Conservation (phyloP, 2,329 filamentous ascomycete species). For the Cercospora brassicicola region DNA sequence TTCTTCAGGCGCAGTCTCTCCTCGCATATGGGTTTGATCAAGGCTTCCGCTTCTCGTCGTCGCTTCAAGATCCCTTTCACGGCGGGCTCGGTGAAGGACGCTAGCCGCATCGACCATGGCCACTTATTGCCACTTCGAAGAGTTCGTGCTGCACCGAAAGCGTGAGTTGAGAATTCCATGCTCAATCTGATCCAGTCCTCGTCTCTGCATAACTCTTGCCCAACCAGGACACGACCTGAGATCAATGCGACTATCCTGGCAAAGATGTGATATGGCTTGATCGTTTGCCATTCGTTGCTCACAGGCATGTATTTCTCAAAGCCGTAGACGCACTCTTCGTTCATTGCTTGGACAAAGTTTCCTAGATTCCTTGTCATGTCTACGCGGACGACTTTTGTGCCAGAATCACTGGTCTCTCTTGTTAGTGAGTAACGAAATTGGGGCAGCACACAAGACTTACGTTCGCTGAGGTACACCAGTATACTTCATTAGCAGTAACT, state of each 20-base stretch:
- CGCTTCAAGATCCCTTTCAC: constrained; percentile 14
- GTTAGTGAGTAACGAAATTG: not conserved
- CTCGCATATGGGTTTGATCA: constrained; percentile 17
- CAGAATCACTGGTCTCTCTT: constrained; percentile 11
- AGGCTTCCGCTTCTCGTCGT: constrained; percentile 14
- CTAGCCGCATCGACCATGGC: constrained; percentile 18
- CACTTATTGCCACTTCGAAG: constrained; percentile 17
- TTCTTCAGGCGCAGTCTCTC: constrained; percentile 2
- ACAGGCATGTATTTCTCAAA: constrained; percentile 16
- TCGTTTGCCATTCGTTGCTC: constrained; percentile 10
- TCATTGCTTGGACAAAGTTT: constrained; percentile 19
- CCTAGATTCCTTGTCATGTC: constrained; percentile 19
- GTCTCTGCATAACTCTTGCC: constrained; percentile 15
- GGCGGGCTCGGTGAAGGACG: constrained; percentile 15
- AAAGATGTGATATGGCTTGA: constrained; percentile 18
- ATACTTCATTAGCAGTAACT: constrained; percentile 18
- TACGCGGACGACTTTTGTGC: constrained; percentile 18
- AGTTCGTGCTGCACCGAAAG: constrained; percentile 17
- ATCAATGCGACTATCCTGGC: constrained; percentile 18
- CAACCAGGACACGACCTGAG: constrained; percentile 21
- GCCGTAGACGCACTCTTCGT: constrained; percentile 18
- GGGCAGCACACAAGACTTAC: too few species aligned
- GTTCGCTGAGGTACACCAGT: constrained; percentile 21
- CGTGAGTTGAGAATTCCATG: constrained; percentile 19
- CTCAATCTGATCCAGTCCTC: constrained; percentile 18